phyloP scores from a whole-genome alignment of 2,329 filamentous ascomycete species.

The Coniochaeta sp. region DNA sequence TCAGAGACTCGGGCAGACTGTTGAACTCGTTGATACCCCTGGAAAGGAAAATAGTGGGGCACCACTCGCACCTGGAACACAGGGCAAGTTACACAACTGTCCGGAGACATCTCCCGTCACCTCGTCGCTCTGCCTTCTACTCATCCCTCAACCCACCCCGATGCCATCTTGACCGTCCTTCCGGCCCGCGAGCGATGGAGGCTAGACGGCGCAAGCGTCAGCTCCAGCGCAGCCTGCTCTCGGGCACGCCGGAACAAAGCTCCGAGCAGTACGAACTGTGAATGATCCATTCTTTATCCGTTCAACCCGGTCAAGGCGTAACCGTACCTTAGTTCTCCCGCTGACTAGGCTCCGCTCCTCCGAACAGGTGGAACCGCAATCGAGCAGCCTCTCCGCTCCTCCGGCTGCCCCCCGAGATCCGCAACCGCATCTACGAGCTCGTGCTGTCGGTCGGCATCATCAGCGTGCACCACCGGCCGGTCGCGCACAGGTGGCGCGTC shows the following conservation, averaged over 20 bases:
- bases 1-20: not conserved
- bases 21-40: not conserved
- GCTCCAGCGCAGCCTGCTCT: not conserved
- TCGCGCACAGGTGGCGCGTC: not conserved
- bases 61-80: too few species aligned
- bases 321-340: not conserved
- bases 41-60: not conserved
- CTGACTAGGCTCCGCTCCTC: not conserved
- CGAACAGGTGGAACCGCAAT: conserved; percentile 18
- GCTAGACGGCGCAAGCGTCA: not conserved
- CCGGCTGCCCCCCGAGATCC: conserved; percentile 23
- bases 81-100: not conserved
- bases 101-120: not conserved
- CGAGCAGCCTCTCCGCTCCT: conserved; percentile 19
- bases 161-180: not conserved
- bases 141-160: not conserved
- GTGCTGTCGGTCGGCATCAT: conserved; percentile 24
- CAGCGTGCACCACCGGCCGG: conserved; percentile 20
- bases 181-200: not conserved
- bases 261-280: not conserved
- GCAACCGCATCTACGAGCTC: conserved; percentile 25
- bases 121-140: not conserved
- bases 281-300: not conserved
- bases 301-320: too few species aligned
- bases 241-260: not conserved